Percentiles rank a stretch among this genome's conserved stretches.
phyloP scores from a whole-genome alignment of 73 alveolate genomes.

The Tetrahymena elliotti region DNA sequence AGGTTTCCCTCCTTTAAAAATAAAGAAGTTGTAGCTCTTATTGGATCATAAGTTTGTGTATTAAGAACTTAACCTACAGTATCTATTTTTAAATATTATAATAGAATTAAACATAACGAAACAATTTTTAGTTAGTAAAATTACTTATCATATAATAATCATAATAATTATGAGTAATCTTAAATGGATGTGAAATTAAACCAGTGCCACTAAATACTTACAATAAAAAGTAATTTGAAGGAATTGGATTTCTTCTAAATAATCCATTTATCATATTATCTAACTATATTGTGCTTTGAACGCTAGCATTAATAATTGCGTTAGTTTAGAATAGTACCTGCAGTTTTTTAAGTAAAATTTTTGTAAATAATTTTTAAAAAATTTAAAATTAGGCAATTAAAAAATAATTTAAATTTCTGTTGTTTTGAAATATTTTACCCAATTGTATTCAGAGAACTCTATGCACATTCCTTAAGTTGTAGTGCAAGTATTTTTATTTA shows the following conservation, averaged over 20 bases:
- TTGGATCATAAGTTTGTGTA: neutral
- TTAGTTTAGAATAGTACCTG: neutral
- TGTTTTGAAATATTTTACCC: too few relatives aligned
- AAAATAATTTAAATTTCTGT: too few relatives aligned
- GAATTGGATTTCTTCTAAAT: neutral
- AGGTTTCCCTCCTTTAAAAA: neutral
- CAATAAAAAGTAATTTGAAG: neutral
- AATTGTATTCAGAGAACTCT: neutral
- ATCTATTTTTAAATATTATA: neutral
- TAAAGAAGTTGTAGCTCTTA: neutral
- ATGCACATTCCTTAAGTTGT: neutral
- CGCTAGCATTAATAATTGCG: neutral
- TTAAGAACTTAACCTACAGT: neutral
- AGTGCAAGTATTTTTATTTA: neutral
- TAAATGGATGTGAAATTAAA: neutral
- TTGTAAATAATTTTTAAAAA: too few relatives aligned
- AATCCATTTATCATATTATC: neutral
- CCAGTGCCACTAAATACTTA: neutral
- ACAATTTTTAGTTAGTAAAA: neutral
- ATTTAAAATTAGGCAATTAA: neutral
- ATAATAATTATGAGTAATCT: neutral
- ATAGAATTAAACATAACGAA: neutral
- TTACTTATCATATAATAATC: neutral
- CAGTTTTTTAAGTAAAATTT: neutral
- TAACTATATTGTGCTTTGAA: neutral